Evolutionary conservation across 371 early-diverging fungal genomes (phyloP).

Genomic region (Rhizomucor pusillus): DNA sequence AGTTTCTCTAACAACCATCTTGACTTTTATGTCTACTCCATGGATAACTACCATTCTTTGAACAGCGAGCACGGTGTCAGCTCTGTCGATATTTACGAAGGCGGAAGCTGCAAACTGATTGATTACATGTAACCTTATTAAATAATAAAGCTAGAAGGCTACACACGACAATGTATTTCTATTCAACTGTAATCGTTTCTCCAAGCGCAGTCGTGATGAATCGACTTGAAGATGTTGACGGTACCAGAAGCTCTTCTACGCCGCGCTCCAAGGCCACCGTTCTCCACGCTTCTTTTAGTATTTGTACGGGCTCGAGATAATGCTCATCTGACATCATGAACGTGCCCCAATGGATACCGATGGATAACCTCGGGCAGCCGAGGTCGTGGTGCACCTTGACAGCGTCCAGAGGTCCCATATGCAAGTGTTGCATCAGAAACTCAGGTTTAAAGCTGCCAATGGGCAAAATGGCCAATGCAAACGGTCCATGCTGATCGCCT

Average conservation of each 20-base stretch:
- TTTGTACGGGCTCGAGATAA: slow-evolving; percentile 60
- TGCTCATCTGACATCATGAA: slow-evolving; percentile 68
- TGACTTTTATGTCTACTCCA: slow-evolving; percentile 25
- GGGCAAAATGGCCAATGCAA: slow-evolving; percentile 56
- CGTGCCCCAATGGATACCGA: slow-evolving; percentile 64
- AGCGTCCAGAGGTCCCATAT: slow-evolving; percentile 60
- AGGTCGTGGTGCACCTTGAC: slow-evolving; percentile 51
- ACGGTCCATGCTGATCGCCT: slow-evolving; percentile 47
- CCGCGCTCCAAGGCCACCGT: slow-evolving; percentile 2
- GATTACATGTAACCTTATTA: slow-evolving; percentile 19
- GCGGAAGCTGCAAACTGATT: slow-evolving; percentile 29
- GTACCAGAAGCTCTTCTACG: slow-evolving; percentile 3
- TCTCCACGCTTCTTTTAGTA: slow-evolving; percentile 34
- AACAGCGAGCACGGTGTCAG: slow-evolving; percentile 19
- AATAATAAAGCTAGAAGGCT: too few relatives aligned
- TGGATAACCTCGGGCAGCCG: slow-evolving; percentile 31
- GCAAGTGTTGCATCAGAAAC: slow-evolving; percentile 45
- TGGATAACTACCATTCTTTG: slow-evolving; percentile 23
- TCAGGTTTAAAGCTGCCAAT: slow-evolving; percentile 57
- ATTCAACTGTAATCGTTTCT: slow-evolving; percentile 14
- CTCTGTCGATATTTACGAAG: slow-evolving; percentile 28
- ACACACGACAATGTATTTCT: not conserved
- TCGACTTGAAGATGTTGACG: slow-evolving; percentile 11
- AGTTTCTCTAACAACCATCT: slow-evolving; percentile 27
- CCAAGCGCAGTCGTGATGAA: slow-evolving; percentile 40